Evolutionary conservation across 148 eudicot species (phyloP), one percentile per base, ranked within the genome.

Genomic region (Cornus florida): DNA sequence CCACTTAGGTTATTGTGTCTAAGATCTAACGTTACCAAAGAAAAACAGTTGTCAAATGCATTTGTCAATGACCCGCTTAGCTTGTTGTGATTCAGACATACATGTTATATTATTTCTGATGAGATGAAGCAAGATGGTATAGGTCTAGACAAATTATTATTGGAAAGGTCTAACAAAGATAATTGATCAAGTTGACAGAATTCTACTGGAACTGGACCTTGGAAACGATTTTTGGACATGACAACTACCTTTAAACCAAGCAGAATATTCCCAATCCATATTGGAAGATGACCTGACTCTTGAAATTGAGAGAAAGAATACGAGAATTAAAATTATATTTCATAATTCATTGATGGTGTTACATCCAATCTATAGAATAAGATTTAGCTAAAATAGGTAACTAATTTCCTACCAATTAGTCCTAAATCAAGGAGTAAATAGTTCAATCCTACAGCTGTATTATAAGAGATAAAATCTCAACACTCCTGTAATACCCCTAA

Each of bases 181-280:
- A 56, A 67, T 20, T 9, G 24, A 7, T 56, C 43, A 19, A 74
- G 67, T 19, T 74, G 17, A 46, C 76, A 74, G 28, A 74, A 20
- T 17, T 74, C 76, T 10, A 33, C 17, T 20, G 76, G 67, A 46
- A 74, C 57, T 3, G 76, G 48, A 6, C 76, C 76, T 74, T 74
- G 22, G 10, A 74, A 9, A 57, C 56, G 22, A 59, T 74, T 74
- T 7, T 31, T 48, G 20, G 17, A 10, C 35, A 72, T 50, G 2
- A 16, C 60, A 4, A 28, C 0, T 14, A 6, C 6, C 6, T 56
- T 56, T 11, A 56, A 5, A 5, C 7, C 10, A 43, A 43, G 10
- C 6, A 43, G 6, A 6, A 43, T 0, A 43, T 43, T 43, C 48
- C 48, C 48, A 6, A 43, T 5, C 48, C 48, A 43, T 43, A 6